phyloP scores from a whole-genome alignment of 495 filamentous ascomycete genomes.

The Hypomontagnella monticulosa region DNA sequence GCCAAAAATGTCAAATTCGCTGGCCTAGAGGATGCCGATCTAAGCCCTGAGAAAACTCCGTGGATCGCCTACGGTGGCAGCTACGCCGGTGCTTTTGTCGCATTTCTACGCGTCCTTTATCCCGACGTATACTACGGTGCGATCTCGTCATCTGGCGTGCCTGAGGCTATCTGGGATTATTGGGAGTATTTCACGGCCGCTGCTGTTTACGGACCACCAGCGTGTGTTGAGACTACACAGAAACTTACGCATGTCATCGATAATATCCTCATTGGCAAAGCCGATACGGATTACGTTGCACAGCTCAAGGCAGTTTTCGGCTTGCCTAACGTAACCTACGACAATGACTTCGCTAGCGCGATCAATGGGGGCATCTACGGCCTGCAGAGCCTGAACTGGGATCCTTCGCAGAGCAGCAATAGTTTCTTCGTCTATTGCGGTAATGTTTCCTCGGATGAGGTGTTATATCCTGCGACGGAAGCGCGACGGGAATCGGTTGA shows the following conservation, averaged over 20 bases:
- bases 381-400: constrained; percentile 76
- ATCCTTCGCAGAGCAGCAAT: constrained; percentile 64
- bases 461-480: constrained; percentile 59
- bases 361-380: constrained; percentile 60
- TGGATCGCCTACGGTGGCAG: constrained; percentile 80
- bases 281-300: constrained; percentile 53
- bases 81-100: constrained; percentile 77
- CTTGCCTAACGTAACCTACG: constrained; percentile 63
- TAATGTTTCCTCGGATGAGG: constrained; percentile 60
- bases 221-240: constrained; percentile 65
- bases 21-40: constrained; percentile 68
- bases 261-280: constrained; percentile 67
- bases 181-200: constrained; percentile 77
- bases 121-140: constrained; percentile 74
- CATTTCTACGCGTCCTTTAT: constrained; percentile 74
- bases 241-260: constrained; percentile 70
- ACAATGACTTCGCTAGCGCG: constrained; percentile 69
- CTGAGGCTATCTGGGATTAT: constrained; percentile 74
- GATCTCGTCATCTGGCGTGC: constrained; percentile 76
- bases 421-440: constrained; percentile 67
- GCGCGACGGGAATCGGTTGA: constrained; percentile 52
- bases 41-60: constrained; percentile 66
- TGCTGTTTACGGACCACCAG: constrained; percentile 58
- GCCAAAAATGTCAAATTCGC: constrained; percentile 71
- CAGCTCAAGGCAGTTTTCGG: constrained; percentile 70